Conservation (phyloP, 2,329 filamentous ascomycete species). For the Nothopassalora personata region DNA sequence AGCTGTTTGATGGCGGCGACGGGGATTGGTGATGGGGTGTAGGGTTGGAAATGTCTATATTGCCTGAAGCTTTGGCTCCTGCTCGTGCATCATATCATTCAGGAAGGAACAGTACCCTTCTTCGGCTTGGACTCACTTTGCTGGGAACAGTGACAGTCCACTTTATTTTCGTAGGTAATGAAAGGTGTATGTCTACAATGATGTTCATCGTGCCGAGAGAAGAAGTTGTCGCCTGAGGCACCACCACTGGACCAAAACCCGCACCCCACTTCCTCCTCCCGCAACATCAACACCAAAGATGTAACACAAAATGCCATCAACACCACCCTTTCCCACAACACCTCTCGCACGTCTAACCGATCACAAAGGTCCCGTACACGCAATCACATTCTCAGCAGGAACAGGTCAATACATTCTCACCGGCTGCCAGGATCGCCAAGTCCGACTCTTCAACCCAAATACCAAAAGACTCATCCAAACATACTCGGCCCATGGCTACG, state of each 20-base stretch:
- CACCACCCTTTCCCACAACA: slow-evolving; percentile 23
- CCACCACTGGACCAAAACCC: not conserved
- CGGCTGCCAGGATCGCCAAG: slow-evolving; percentile 75
- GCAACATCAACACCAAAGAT: slow-evolving; percentile 1
- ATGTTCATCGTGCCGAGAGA: too few relatives aligned
- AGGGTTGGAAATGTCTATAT: too few relatives aligned
- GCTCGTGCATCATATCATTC: too few relatives aligned
- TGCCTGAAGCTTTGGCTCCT: too few relatives aligned
- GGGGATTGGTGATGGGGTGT: too few relatives aligned
- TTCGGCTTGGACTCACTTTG: too few relatives aligned
- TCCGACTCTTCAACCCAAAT: slow-evolving; percentile 77
- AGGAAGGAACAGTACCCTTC: too few relatives aligned
- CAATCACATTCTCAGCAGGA: slow-evolving; percentile 47
- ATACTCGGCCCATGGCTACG: slow-evolving; percentile 86
- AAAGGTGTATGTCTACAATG: too few relatives aligned
- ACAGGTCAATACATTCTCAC: slow-evolving; percentile 62
- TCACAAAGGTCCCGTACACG: slow-evolving; percentile 39
- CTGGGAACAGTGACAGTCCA: too few relatives aligned
- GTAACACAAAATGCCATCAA: slow-evolving; percentile 7
- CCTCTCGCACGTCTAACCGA: slow-evolving; percentile 27
- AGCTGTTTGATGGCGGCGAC: slow-evolving; percentile 65
- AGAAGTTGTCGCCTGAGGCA: not conserved
- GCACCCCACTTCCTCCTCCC: not conserved
- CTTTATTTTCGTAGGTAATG: too few relatives aligned
- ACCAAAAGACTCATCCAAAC: slow-evolving; percentile 65